Conservation (phyloP, 2,329 filamentous ascomycete genomes). For the Aspergillus sp. region DNA sequence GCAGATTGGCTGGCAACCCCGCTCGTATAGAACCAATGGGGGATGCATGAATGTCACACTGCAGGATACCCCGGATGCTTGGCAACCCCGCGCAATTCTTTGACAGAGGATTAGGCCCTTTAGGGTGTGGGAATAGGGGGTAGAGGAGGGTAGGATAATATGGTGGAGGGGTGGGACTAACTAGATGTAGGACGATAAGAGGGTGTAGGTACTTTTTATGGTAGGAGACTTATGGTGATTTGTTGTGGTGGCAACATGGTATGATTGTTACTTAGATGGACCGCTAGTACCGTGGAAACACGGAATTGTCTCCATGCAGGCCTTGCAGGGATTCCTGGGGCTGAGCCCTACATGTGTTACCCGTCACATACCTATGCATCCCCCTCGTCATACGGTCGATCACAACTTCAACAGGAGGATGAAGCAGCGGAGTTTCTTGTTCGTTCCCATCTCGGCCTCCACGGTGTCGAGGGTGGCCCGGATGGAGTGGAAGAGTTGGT, state of each 20-base stretch:
- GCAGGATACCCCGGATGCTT: slow-evolving; percentile 13
- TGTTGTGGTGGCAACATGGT: too few relatives aligned
- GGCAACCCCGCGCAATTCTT: slow-evolving; percentile 7
- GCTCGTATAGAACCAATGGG: slow-evolving; percentile 2
- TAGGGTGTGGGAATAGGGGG: background rate
- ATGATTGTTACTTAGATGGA: too few relatives aligned
- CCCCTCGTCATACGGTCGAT: background rate
- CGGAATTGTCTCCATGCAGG: too few relatives aligned
- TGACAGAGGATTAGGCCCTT: background rate
- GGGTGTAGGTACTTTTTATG: too few relatives aligned
- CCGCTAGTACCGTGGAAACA: too few relatives aligned
- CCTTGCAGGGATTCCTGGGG: too few relatives aligned
- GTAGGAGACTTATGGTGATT: too few relatives aligned
- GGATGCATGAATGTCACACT: background rate
- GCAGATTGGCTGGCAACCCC: slow-evolving; percentile 9
- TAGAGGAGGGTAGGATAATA: background rate
- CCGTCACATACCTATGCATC: background rate
- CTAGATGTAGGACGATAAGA: too few relatives aligned
- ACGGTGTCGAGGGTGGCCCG: background rate
- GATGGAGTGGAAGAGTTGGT: background rate
- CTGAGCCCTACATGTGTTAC: too few relatives aligned
- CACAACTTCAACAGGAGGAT: slow-evolving; percentile 4
- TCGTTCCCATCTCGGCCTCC: background rate
- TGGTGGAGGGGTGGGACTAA: background rate
- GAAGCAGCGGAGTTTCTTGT: slow-evolving; percentile 1